Conservation (phyloP, 1,284 basidiomycete genomes). For the Trametes versicolor region DNA sequence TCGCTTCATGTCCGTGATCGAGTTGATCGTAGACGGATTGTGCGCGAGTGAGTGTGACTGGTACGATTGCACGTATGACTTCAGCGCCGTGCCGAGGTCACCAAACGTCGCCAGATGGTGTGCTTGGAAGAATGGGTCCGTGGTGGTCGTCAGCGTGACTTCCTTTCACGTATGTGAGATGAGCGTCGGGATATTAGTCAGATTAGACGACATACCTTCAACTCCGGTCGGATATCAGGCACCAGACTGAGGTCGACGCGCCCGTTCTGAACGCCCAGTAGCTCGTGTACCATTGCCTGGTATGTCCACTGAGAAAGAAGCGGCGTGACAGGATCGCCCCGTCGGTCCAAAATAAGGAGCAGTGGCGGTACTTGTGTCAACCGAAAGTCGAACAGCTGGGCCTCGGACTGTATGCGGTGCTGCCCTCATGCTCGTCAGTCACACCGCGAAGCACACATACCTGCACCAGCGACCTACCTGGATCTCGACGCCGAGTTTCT, state of each 20-base stretch:
- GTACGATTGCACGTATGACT: conserved; percentile 95
- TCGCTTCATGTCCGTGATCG: conserved; percentile 96
- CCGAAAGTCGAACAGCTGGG: conserved; percentile 81
- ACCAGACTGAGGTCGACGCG: conserved; percentile 87
- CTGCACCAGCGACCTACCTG: conserved; percentile 59
- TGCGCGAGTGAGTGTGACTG: conserved; percentile 86
- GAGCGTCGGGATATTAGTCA: neutral
- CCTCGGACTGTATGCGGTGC: conserved; percentile 79
- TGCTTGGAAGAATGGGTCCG: conserved; percentile 95
- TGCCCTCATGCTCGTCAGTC: conserved; percentile 42
- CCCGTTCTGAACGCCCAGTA: conserved; percentile 94
- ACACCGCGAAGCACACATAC: neutral
- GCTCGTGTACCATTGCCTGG: conserved; percentile 99
- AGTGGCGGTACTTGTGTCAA: conserved; percentile 79
- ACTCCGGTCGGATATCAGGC: conserved; percentile 89
- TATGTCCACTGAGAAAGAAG: conserved; percentile 99
- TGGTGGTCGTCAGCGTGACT: conserved; percentile 91
- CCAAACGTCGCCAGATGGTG: conserved; percentile 97
- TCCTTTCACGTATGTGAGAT: conserved; percentile 62
- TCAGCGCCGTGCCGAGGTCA: conserved; percentile 93
- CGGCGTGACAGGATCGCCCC: conserved; percentile 98
- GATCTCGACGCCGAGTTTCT: conserved; percentile 88
- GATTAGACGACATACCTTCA: conserved; percentile 63
- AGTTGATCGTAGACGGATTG: conserved; percentile 88
- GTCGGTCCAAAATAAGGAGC: conserved; percentile 85